Evolutionary conservation across 306 rosid species (phyloP).

Genomic region (Citrullus colocynthis): DNA sequence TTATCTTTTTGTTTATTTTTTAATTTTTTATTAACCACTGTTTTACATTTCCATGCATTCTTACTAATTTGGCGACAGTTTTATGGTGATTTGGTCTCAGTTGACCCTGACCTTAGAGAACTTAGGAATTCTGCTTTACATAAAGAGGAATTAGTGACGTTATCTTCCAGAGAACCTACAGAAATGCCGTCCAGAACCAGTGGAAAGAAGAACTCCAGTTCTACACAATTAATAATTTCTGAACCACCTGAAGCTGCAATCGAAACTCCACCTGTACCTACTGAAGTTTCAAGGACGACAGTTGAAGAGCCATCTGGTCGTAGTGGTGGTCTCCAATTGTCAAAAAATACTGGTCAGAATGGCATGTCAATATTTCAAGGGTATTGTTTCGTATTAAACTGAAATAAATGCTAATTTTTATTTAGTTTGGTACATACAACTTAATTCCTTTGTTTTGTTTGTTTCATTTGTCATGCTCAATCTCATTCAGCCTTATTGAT

Average conservation of each 20-base stretch:
- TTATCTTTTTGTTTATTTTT: too few species aligned
- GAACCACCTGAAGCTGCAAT: constrained; percentile 29
- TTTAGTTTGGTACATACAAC: neutral
- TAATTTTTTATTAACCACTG: neutral
- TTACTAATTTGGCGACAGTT: neutral
- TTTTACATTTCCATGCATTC: neutral
- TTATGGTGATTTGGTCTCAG: constrained; percentile 26
- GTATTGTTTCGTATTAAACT: constrained; percentile 33
- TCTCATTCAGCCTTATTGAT: constrained; percentile 52
- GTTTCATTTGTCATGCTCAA: neutral
- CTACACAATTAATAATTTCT: constrained; percentile 16
- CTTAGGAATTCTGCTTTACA: constrained; percentile 17
- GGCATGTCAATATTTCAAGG: constrained; percentile 77
- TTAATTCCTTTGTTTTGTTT: neutral
- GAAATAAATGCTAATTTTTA: neutral
- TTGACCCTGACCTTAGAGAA: constrained; percentile 35
- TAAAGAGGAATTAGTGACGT: constrained; percentile 27
- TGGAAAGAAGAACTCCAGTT: constrained; percentile 21
- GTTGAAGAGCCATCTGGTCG: constrained; percentile 20
- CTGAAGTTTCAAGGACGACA: constrained; percentile 20
- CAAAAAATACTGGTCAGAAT: constrained; percentile 30
- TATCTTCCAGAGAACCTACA: constrained; percentile 25
- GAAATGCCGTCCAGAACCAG: constrained; percentile 21
- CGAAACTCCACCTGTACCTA: constrained; percentile 18
- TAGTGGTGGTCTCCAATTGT: constrained; percentile 22